Percentiles rank a stretch among this genome's conserved stretches.
phyloP scores from a whole-genome alignment of 192 early-diverging fungal species.

The Backusella parvicylindrica region DNA sequence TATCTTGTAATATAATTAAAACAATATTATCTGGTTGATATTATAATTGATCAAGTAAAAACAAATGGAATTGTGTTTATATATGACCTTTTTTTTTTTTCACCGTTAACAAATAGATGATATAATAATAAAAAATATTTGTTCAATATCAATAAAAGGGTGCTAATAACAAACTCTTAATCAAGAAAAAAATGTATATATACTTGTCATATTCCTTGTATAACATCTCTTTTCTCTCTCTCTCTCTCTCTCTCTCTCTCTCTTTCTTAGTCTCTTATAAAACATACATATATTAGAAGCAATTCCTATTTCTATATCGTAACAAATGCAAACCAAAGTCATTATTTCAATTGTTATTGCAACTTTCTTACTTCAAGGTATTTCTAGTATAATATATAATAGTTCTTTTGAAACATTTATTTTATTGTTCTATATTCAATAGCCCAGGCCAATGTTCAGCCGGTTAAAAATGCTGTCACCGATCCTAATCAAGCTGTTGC shows the following conservation, averaged over 20 bases:
- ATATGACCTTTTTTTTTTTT: not conserved
- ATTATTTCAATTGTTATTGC: not conserved
- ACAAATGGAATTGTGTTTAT: not conserved
- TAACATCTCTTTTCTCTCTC: not conserved
- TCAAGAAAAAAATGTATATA: not conserved
- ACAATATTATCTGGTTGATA: not conserved
- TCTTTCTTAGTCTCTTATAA: not conserved
- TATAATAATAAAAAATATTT: not conserved
- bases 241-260: too few relatives aligned
- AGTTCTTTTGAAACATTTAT: not conserved
- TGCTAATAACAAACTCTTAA: not conserved
- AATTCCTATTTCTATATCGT: not conserved
- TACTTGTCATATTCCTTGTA: not conserved
- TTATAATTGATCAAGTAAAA: not conserved
- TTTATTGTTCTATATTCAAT: not conserved
- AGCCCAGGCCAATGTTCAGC: not conserved
- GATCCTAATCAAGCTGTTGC: not conserved
- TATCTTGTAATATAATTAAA: not conserved
- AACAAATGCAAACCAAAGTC: not conserved
- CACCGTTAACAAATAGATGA: not conserved
- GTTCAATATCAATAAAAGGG: not conserved
- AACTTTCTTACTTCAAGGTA: slow-evolving; percentile 8
- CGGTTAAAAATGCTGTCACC: not conserved
- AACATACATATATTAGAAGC: not conserved
- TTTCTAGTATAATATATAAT: not conserved